Percentiles rank a stretch among this genome's conserved stretches.
phyloP scores from a whole-genome alignment of 768 basidiomycete genomes.

The Lepiota venenata region DNA sequence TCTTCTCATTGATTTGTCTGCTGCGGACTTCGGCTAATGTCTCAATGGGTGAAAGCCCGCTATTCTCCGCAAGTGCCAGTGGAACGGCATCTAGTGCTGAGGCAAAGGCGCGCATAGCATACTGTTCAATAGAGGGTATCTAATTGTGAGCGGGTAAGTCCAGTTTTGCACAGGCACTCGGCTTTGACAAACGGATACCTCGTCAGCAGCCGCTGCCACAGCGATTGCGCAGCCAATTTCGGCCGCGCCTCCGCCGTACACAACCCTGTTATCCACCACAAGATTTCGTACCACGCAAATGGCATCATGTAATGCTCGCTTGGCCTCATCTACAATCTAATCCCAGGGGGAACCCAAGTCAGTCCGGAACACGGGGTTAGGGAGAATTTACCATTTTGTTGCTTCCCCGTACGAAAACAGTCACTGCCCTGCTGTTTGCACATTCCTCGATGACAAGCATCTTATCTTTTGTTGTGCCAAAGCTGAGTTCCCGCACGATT shows the following conservation, averaged over 20 bases:
- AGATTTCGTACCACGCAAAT: constrained; percentile 97
- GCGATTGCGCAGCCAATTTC: constrained; percentile 96
- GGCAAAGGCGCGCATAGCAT: constrained; percentile 99
- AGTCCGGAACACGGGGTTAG: neutral
- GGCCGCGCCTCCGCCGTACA: constrained; percentile 97
- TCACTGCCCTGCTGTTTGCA: constrained; percentile 94
- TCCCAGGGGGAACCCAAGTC: neutral
- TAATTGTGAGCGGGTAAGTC: constrained; percentile 22
- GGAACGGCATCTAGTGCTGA: constrained; percentile 95
- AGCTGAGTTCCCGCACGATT: constrained; percentile 88
- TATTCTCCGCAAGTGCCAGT: constrained; percentile 96
- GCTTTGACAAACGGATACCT: constrained; percentile 42
- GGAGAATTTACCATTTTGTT: constrained; percentile 87
- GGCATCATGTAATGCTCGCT: constrained; percentile 96
- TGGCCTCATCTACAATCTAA: constrained; percentile 98
- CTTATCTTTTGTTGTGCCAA: constrained; percentile 98
- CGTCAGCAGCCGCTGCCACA: constrained; percentile 91
- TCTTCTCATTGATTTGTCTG: constrained; percentile 83
- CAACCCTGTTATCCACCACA: constrained; percentile 92
- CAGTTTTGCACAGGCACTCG: neutral
- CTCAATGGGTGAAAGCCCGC: constrained; percentile 93
- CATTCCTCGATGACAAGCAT: constrained; percentile 99
- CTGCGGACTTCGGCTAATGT: constrained; percentile 96
- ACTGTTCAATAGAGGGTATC: constrained; percentile 98
- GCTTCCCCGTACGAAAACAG: constrained; percentile 94